phyloP scores from a whole-genome alignment of 1,284 basidiomycete species.

The Cystobasidium pallidum region DNA sequence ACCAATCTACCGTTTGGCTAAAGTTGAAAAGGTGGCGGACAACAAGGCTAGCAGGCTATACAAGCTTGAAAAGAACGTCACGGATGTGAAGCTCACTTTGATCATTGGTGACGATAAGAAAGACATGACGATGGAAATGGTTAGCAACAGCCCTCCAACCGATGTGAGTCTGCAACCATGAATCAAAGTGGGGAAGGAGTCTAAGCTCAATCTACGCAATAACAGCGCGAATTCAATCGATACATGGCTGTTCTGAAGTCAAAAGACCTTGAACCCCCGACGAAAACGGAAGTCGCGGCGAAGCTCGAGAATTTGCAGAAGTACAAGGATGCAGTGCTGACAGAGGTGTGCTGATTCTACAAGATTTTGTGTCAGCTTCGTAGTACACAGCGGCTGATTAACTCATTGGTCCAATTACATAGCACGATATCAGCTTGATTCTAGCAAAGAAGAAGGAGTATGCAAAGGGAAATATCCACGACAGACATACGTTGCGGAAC shows the following conservation, averaged over 20 bases:
- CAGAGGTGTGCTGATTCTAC: slow-evolving; percentile 21
- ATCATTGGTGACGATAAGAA: slow-evolving; percentile 35
- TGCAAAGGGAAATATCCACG: slow-evolving; percentile 28
- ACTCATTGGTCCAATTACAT: background rate
- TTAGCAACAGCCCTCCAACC: slow-evolving; percentile 27
- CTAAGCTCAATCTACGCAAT: slow-evolving; percentile 7
- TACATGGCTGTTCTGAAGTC: background rate
- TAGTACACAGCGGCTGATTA: too few species aligned
- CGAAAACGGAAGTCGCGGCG: background rate
- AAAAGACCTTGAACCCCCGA: slow-evolving; percentile 17
- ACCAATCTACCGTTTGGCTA: slow-evolving; percentile 34
- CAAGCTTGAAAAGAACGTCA: slow-evolving; percentile 30
- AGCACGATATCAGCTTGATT: slow-evolving; percentile 34
- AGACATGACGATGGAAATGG: slow-evolving; percentile 32
- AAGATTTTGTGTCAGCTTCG: background rate
- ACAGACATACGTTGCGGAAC: slow-evolving; percentile 32
- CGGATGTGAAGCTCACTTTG: slow-evolving; percentile 38
- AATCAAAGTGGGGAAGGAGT: background rate
- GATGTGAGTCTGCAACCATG: slow-evolving; percentile 15
- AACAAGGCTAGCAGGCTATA: background rate
- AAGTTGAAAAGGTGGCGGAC: slow-evolving; percentile 27
- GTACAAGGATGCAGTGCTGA: slow-evolving; percentile 27
- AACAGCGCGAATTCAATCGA: slow-evolving; percentile 38
- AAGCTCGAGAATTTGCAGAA: slow-evolving; percentile 29
- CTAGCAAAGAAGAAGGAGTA: slow-evolving; percentile 32